phyloP scores from a whole-genome alignment of 2,329 filamentous ascomycete species.

The Aspergillus tanneri region DNA sequence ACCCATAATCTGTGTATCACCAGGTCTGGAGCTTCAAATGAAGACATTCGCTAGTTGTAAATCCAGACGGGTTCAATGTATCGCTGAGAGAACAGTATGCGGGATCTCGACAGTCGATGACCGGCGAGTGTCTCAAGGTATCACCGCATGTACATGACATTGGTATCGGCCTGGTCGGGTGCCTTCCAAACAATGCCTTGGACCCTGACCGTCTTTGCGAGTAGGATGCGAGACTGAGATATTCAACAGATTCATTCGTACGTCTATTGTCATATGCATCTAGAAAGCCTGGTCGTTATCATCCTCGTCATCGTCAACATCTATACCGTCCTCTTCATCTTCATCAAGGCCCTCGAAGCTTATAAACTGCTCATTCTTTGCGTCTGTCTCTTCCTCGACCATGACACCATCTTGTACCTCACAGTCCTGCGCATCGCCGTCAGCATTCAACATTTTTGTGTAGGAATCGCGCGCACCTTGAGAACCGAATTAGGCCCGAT shows the following conservation, averaged over 20 bases:
- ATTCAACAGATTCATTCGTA: background rate
- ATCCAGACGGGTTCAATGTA: too few species aligned
- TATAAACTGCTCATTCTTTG: slow-evolving; percentile 64
- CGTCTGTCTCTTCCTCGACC: slow-evolving; percentile 70
- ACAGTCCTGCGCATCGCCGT: slow-evolving; percentile 58
- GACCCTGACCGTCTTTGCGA: background rate
- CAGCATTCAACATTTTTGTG: background rate
- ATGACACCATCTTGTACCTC: slow-evolving; percentile 86
- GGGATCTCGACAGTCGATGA: too few species aligned
- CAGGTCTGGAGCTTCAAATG: too few species aligned
- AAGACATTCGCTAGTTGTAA: too few species aligned
- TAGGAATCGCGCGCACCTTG: slow-evolving; percentile 42
- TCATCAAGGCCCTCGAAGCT: slow-evolving; percentile 49
- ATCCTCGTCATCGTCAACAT: slow-evolving; percentile 25
- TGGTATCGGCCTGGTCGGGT: too few species aligned
- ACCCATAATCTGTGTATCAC: too few species aligned
- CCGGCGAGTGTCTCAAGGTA: too few species aligned
- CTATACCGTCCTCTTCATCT: slow-evolving; percentile 33
- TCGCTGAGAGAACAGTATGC: too few species aligned
- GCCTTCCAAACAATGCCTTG: background rate
- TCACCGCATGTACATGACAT: too few species aligned
- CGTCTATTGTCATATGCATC: background rate
- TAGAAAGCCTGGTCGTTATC: background rate
- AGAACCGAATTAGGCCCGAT: slow-evolving; percentile 80
- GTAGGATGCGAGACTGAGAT: background rate